Base-by-base conservation (phyloP, 768 basidiomycete genomes). In the Hypsizygus marmoreus region DNA sequence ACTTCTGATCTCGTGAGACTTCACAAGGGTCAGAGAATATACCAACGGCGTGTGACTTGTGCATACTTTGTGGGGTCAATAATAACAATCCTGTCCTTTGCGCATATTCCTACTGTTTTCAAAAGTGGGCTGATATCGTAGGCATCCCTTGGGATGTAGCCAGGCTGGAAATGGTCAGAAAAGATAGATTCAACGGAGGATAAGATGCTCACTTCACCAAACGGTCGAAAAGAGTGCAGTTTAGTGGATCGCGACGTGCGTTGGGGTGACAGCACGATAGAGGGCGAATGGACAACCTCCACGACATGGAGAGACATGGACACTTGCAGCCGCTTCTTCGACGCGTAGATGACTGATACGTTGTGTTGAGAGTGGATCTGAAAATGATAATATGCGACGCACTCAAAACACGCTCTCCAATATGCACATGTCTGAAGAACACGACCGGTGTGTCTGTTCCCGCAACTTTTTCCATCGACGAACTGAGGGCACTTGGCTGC, bases 121-220 rank as follows among this genome's bases (percentile, higher is more conserved):
- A 68, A 66, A 26, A 93, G 61, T 11, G 81, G 68, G 4, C 74
- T 77, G 20, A 90, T 68, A 43, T 81, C 76, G 43, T 76, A 75
- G 0, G 81, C 81, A 45, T 91, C 88, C 57, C 80, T 84, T 0
- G 90, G 84, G 36, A 91, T 75, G 52, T 80, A 84, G 9, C 84
- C 76, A 2, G 80, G 65, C 88, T 91, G 51, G 2, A 29, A 12
- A 43, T n/a, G 26, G n/a, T 45, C 30, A 22, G 26, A 41, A 23
- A 17, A 32, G 14, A 13, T 34, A 23, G 40, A 13, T 16, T 12
- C 31, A 14, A 39, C n/a, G 34, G 9, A 20, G 11, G 17, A 2
- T n/a, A 17, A 40, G 22, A 16, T 17, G 57, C 78, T 40, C 52
- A 91, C 89, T 62, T 85, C 80, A 30, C 87, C 86, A 55, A 79